phyloP scores from a whole-genome alignment of 345 rosid species.

The Eucalyptus decipiens region DNA sequence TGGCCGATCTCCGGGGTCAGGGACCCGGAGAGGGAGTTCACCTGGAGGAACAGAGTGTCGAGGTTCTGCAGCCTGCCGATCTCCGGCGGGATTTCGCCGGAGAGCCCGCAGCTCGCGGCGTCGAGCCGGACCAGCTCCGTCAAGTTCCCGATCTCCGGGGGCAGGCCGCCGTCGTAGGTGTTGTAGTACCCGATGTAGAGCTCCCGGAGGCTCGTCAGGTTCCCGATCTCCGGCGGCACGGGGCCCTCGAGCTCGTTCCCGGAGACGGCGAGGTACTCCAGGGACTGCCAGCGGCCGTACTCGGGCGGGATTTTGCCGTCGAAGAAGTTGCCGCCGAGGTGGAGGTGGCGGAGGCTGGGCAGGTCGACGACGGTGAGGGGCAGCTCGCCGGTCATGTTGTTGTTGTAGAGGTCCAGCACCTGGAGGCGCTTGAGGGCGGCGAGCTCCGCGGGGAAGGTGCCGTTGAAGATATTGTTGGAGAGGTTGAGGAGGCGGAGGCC shows the following conservation, averaged over 20 bases:
- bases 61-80: constrained; percentile 28
- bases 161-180: constrained; percentile 23
- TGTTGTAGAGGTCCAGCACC: constrained; percentile 84
- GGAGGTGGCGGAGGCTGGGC: constrained; percentile 33
- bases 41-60: constrained; percentile 43
- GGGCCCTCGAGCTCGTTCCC: constrained; percentile 54
- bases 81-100: constrained; percentile 31
- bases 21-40: constrained; percentile 20
- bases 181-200: constrained; percentile 83
- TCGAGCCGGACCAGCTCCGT: constrained; percentile 27
- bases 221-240: constrained; percentile 37
- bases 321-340: constrained; percentile 42
- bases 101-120: constrained; percentile 33
- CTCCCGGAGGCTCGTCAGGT: constrained; percentile 31
- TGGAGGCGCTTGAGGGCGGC: constrained; percentile 45
- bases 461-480: constrained; percentile 83
- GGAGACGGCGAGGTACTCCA: constrained; percentile 34
- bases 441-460: constrained; percentile 53
- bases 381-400: constrained; percentile 71
- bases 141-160: constrained; percentile 36
- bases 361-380: constrained; percentile 60
- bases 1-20: constrained; percentile 23
- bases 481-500: constrained; percentile 64
- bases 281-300: constrained; percentile 50
- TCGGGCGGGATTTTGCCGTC: constrained; percentile 21